Evolutionary conservation across 1,284 basidiomycete genomes (phyloP).

Genomic region (Cronartium quercuum): DNA sequence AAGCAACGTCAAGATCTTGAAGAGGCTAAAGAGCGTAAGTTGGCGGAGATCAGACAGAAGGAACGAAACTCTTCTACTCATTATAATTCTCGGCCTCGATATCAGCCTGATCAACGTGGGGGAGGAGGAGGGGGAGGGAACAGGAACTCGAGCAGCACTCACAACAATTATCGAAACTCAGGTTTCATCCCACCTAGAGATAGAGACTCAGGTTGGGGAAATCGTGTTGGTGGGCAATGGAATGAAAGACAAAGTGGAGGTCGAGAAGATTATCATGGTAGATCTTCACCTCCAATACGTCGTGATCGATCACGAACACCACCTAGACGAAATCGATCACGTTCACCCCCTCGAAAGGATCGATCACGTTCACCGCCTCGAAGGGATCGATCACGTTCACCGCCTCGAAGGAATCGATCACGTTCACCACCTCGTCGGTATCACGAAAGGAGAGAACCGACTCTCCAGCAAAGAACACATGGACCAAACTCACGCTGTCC

Average conservation of each 20-base stretch:
- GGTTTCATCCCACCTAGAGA: conserved; percentile 25
- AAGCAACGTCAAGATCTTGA: conserved; percentile 57
- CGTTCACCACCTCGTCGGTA: neutral
- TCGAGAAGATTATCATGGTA: neutral
- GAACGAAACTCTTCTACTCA: conserved; percentile 46
- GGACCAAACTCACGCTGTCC: neutral
- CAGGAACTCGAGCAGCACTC: neutral
- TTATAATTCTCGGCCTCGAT: neutral
- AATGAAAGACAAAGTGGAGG: neutral
- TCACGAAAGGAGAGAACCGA: neutral
- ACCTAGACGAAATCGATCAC: neutral
- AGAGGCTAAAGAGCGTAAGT: conserved; percentile 51
- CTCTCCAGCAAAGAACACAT: neutral
- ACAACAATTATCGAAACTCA: neutral
- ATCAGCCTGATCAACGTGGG: conserved; percentile 18
- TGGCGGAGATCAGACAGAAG: conserved; percentile 45
- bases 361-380: conserved; percentile 5
- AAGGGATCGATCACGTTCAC: conserved; percentile 4
- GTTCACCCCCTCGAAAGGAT: neutral
- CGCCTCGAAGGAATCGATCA: conserved; percentile 6
- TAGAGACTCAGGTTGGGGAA: conserved; percentile 31
- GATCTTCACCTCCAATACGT: neutral
- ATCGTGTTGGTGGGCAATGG: neutral
- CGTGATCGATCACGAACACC: conserved; percentile 3
- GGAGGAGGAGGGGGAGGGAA: neutral